Conservation (phyloP, 257 asterid species). For the Lantana camara region DNA sequence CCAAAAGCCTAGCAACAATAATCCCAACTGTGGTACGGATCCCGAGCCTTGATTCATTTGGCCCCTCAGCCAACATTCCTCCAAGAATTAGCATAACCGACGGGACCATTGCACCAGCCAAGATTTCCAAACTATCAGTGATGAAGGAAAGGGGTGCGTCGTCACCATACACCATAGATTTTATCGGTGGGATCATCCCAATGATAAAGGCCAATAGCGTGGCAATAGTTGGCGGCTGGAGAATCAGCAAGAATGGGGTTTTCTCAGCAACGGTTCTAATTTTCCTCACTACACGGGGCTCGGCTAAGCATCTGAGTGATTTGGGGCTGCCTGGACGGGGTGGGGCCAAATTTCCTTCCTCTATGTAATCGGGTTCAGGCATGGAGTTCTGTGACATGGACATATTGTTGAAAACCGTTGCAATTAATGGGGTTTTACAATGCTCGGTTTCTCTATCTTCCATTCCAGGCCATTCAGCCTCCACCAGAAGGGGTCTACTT, state of each 20-base stretch:
- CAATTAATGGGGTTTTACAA: constrained; percentile 82
- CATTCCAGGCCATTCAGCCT: constrained; percentile 99
- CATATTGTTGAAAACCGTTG: constrained; percentile 52
- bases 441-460: constrained; percentile 81
- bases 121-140: constrained; percentile 74
- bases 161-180: constrained; percentile 64
- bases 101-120: constrained; percentile 94
- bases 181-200: constrained; percentile 80
- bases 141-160: constrained; percentile 74
- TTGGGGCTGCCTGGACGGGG: constrained; percentile 50
- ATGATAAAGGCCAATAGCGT: constrained; percentile 72
- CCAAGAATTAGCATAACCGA: constrained; percentile 90
- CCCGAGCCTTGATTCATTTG: constrained; percentile 78
- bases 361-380: constrained; percentile 53
- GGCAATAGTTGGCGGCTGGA: constrained; percentile 89
- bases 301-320: constrained; percentile 75
- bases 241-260: constrained; percentile 76
- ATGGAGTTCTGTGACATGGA: constrained; percentile 42
- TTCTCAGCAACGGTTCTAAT: constrained; percentile 76
- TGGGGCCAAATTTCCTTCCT: constrained; percentile 36
- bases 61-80: constrained; percentile 97
- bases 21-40: constrained; percentile 67
- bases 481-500: constrained; percentile 88
- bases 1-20: constrained; percentile 66
- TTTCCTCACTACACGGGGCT: constrained; percentile 73